These are phyloP conservation scores for Flaveria robusta DNA, from an alignment of 129 eudicot genomes.

Conservation along the genomic window DNA sequence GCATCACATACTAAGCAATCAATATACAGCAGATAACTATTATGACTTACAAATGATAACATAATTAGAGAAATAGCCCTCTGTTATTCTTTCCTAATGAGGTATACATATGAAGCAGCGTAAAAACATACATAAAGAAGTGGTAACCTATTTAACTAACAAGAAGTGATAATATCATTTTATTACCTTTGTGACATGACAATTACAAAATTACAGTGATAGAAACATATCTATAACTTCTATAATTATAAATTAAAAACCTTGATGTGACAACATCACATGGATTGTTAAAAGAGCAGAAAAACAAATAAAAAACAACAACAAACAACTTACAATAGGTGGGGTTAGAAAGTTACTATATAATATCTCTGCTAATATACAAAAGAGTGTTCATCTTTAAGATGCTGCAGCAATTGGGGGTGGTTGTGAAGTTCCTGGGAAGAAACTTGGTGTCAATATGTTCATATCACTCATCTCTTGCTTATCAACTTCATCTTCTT, in stretches of 20 bases:
- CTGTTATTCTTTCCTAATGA: background rate
- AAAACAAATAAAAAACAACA: conserved; percentile 24
- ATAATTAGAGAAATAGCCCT: background rate
- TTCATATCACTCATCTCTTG: conserved; percentile 23
- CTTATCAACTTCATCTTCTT: conserved; percentile 27
- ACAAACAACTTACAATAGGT: conserved; percentile 22
- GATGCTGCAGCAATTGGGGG: conserved; percentile 59
- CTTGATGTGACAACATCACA: conserved; percentile 18
- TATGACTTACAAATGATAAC: background rate
- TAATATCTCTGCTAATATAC: conserved; percentile 36
- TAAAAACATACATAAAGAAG: background rate
- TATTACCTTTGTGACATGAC: conserved; percentile 33
- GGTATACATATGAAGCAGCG: background rate
- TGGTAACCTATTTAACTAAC: background rate
- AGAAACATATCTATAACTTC: conserved; percentile 14
- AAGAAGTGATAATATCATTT: conserved; percentile 18
- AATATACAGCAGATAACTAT: too few species aligned
- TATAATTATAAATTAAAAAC: background rate
- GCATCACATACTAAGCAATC: too few species aligned
- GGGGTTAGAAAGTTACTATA: conserved; percentile 45
- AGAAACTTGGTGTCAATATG: conserved; percentile 28
- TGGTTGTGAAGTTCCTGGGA: conserved; percentile 34
- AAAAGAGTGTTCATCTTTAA: conserved; percentile 39
- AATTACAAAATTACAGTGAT: conserved; percentile 27
- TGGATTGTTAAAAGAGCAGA: conserved; percentile 21